Evolutionary conservation across 2,329 filamentous ascomycete species (phyloP), one percentile per base, ranked within the genome.

Genomic region (Cercospora berteroae): DNA sequence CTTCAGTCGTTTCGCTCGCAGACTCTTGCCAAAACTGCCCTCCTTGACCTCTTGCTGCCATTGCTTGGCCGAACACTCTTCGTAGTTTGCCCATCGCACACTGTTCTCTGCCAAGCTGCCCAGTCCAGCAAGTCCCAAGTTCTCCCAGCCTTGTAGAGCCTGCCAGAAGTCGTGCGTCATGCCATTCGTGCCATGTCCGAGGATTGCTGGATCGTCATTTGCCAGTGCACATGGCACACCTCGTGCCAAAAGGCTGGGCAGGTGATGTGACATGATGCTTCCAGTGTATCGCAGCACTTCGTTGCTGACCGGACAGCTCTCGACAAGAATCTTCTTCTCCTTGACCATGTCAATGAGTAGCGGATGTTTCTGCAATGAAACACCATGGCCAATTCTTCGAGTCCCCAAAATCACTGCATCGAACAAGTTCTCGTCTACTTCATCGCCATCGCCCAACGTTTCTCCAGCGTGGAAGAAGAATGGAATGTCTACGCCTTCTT

Each of bases 391-490:
- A 69, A 99, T 96, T 67, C 95, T 88, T 63, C 94, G 85, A 0
- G 93, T 94, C 2, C 93, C 94, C 5, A 98, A 86, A 8, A 97
- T 82, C 13, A 98, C 85, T 0, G 93, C 93, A 77, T 97, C 94
- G 77, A 93, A 97, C 3, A 98, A 85, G 78, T 97, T 97, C 70
- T 88, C 83, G 75, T 97, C 94, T 0, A 90, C 90, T 20, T 83
- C 84, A 72, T 88, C 89, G 29, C 93, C 93, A 68, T 91, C 88
- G 16, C 92, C 93, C 0, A 96, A 87, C 36, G 89, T 92, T 80
- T 97, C 94, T 71, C 94, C 94, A 0, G 94, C 94, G 78, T 97
- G 94, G 82, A 98, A 96, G 83, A 96, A 96, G 82, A 97, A 97
- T 0, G 94, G 94, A 9, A 99, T 88, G 60, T 93, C 88, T 42